These are phyloP conservation scores for Stagonosporopsis vannaccii DNA, from an alignment of 2,329 filamentous ascomycete genomes.

Conservation along the genomic window DNA sequence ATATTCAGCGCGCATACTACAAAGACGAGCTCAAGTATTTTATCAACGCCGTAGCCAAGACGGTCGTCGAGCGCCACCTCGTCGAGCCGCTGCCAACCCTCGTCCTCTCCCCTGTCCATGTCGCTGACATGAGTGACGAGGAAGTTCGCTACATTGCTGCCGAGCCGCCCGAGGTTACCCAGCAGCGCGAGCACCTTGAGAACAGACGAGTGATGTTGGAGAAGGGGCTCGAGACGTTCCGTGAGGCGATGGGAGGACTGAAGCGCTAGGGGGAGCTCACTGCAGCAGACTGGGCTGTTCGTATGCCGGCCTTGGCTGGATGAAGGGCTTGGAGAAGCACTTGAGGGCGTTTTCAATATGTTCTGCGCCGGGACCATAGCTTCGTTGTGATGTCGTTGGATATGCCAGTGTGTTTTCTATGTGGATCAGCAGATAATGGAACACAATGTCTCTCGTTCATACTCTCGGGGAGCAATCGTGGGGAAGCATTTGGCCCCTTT, in stretches of 20 bases:
- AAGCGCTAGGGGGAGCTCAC: not conserved
- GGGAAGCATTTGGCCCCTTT: no score
- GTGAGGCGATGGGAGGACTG: slow-evolving; percentile 33
- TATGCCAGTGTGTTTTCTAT: not conserved
- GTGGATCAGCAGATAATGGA: not conserved
- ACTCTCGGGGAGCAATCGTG: no score
- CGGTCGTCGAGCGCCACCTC: slow-evolving; percentile 51
- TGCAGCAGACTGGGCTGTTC: no score
- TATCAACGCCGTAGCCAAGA: slow-evolving; percentile 42
- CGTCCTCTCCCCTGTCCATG: slow-evolving; percentile 41
- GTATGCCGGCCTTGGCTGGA: not conserved
- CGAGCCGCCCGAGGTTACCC: slow-evolving; percentile 41
- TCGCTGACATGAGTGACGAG: slow-evolving; percentile 44
- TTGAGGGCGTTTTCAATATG: no score
- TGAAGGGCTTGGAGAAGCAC: not conserved
- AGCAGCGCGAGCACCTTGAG: slow-evolving; percentile 39
- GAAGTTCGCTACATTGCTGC: slow-evolving; percentile 45
- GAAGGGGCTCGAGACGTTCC: slow-evolving; percentile 45
- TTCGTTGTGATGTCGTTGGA: not conserved
- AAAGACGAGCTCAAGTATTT: slow-evolving; percentile 50
- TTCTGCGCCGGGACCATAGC: no score
- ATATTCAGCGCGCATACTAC: slow-evolving; percentile 48
- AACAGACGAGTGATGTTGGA: slow-evolving; percentile 43
- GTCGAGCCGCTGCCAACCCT: slow-evolving; percentile 37
- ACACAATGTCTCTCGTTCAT: no score